Evolutionary conservation across 257 asterid species (phyloP).

Genomic region (Linaria vulgaris): DNA sequence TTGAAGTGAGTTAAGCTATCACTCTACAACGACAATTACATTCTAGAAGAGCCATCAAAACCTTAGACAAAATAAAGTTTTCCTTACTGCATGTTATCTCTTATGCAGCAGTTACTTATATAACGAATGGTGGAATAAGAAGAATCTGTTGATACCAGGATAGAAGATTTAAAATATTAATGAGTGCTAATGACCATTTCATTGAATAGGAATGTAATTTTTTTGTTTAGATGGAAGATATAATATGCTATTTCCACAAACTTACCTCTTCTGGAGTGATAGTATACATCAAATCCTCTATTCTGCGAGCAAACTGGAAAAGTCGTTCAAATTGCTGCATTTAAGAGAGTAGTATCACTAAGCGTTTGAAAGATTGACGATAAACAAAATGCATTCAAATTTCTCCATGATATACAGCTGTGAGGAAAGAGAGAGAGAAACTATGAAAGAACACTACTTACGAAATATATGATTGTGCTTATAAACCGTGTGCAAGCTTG

Average conservation of each 20-base stretch:
- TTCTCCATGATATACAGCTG: too few relatives aligned
- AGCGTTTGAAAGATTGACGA: background rate
- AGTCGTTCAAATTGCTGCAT: constrained; percentile 94
- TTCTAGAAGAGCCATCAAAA: background rate
- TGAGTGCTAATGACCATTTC: constrained; percentile 1
- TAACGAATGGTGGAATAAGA: background rate
- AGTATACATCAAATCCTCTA: constrained; percentile 77
- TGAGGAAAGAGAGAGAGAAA: constrained; percentile 13
- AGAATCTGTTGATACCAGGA: too few relatives aligned
- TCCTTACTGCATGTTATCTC: background rate
- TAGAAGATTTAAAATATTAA: background rate
- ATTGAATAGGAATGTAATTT: constrained; percentile 14
- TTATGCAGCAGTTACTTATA: background rate
- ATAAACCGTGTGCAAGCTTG: constrained; percentile 85
- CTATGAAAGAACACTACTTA: constrained; percentile 40
- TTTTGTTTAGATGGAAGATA: constrained; percentile 59
- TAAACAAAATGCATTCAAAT: constrained; percentile 19
- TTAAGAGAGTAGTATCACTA: constrained; percentile 21
- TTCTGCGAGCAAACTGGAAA: constrained; percentile 89
- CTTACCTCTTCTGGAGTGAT: constrained; percentile 88
- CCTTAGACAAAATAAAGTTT: background rate
- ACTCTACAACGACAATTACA: background rate
- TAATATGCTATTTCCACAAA: constrained; percentile 52
- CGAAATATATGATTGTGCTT: constrained; percentile 78
- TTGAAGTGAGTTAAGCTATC: background rate